Base-by-base conservation (phyloP, 148 eudicot species). In the Chenopodium formosanum region DNA sequence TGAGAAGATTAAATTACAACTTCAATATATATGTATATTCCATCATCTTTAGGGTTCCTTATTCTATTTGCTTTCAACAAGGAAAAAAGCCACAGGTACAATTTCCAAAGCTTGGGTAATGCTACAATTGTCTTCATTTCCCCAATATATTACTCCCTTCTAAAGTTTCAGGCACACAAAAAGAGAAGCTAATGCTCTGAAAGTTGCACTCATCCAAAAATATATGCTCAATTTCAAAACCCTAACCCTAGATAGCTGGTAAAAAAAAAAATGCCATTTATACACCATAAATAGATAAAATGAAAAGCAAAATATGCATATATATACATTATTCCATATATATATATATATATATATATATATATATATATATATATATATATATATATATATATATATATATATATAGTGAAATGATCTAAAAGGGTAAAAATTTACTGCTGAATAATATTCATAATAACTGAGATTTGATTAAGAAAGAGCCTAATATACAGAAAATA, bases 91-190 rank as follows among this genome's bases (percentile, higher is more conserved):
- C 63, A 44, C 14, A 68, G 47, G 80, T 58, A 17, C 86, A 76
- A 84, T 73, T 84, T 72, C 80, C 86, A 70, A 80, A 73, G 84
- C 78, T 77, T 73, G 34, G 74, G 78, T 58, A 48, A 85, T 77
- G 73, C 81, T 73, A 65, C 78, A 31, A 67, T 67, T 40, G 56
- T 76, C 78, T 32, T 31, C 64, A 62, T 34, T 70, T 70, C 70
- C 48, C 32, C 72, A 52, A 53, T 72, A 66, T 53, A 65, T 8
- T 10, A 0, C 44, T 31, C 32, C 32, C 32, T 80, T 74, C 6
- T 75, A 77, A 46, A 73, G 20, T 63, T 20, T 4, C 0, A 64
- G 50, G 83, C 86, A 77, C 83, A 84, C 80, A 81, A 81, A 85
- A 78, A 73, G 84, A 84, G 78, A 77, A 81, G 78, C 81, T 65